Base-by-base conservation (phyloP, 2,329 filamentous ascomycete genomes). In the Pseudocercospora crystallina region DNA sequence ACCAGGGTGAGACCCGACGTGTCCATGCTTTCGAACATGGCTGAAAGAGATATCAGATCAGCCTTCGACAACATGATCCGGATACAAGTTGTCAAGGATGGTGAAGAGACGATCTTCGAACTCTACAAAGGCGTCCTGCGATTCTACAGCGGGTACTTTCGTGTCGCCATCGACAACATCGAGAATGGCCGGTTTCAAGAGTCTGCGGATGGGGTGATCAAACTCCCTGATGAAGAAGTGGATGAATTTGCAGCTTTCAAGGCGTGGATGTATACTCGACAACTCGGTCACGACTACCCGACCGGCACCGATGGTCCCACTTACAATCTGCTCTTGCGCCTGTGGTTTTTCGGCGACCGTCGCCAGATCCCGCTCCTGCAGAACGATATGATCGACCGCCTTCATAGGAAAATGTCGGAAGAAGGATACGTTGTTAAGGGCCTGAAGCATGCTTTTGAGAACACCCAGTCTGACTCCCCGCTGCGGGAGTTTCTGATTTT, bases 91-190 rank as follows among this genome's bases (percentile, higher is more conserved):
- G 57, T 54, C 29, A 43, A n/a, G 5, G 43, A 34, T 11, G 17
- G 12, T 10, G 33, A 46, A 12, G 14, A 17, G 20, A 46, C 41
- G 29, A 42, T 17, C 11, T 62, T 58, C 47, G 31, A 51, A 26
- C 39, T 57, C n/a, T 47, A 62, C 46, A 49, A 47, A 17, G 56
- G 50, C 2, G 37, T 62, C 2, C 37, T 64, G 5, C 35, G 46
- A 1, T 59, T 60, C 49, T 57, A 58, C 33, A 60, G 57, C 2
- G 50, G 48, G 5, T 62, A 61, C 44, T 62, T 64, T 39, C 31
- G 43, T 8, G 49, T 51, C 3, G 55, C 60, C 3, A 45, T 60
- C 37, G 45, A 46, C 5, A 45, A 53, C 30, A 46, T 53, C 29
- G 45, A 53, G 12, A 34, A 53, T 8, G 50, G 55, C 10, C 30